Evolutionary conservation across 257 asterid species (phyloP), one percentile per base, ranked within the genome.

Genomic region (Jacaranda copaia): DNA sequence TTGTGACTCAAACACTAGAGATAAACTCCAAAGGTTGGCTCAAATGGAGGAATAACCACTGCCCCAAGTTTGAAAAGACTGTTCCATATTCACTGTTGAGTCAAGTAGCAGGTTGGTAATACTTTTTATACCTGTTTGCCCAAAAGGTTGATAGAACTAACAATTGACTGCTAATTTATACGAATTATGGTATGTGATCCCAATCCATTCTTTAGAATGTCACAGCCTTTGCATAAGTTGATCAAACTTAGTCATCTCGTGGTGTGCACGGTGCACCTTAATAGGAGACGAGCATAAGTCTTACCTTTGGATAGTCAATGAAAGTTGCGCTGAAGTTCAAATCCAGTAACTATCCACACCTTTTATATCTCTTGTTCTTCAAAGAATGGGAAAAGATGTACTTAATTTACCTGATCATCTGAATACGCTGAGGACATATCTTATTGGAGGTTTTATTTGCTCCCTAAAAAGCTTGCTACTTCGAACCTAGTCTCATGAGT

Each of bases 101-200:
- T 88, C 99, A 96, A 88, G 96, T 96, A 65, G 84, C 99, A 91
- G 99, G 99, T 96, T 72, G 75, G 92, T 88, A 56, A 45, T 69
- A 72, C 76, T 25, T 68, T 78, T 65, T 59, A 55, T 39, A 39
- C 77, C 71, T 70, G 39, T 55, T 74, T 70, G 19, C 77, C 32
- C 32, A 25, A 25, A 25, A 25, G 32, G 32, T 25, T 25, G 32
- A 25, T 25, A 25, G 32, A 25, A 25, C 32, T 25, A 25, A 25
- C 32, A 25, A 25, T 25, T 25, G 32, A 25, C 32, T 25, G 32
- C 32, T 25, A 25, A 25, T 25, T 2, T 25, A 25, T 25, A 25
- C 2, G 32, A 25, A 25, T 25, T 25, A 25, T 25, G 32, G 32
- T 0, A 52, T 42, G 45, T 38, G 40, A 62, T 8, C 38, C 64